phyloP scores from a whole-genome alignment of 768 basidiomycete genomes.

The Grammothele lineata region DNA sequence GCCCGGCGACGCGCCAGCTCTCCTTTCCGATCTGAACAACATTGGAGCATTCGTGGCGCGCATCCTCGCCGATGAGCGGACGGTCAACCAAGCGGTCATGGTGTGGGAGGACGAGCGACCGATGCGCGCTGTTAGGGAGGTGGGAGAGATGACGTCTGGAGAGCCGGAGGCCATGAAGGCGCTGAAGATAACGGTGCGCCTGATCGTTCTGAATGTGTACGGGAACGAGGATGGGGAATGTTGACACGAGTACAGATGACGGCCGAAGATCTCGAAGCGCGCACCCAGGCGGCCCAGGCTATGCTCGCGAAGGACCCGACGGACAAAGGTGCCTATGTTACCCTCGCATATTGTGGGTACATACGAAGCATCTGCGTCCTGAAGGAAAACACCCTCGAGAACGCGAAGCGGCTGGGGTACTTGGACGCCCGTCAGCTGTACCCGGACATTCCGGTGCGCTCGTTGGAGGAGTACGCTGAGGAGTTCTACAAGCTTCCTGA shows the following conservation, averaged over 20 bases:
- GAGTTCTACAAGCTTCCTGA: conserved; percentile 17
- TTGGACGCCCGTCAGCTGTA: conserved; percentile 29
- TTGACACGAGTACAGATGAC: not conserved
- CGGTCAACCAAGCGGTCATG: conserved; percentile 28
- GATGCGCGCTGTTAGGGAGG: conserved; percentile 19
- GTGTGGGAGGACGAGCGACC: conserved; percentile 26
- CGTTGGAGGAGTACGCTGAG: conserved; percentile 24
- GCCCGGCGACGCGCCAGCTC: conserved; percentile 14
- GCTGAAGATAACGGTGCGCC: no score
- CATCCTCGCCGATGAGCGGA: conserved; percentile 23
- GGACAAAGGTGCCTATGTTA: no score
- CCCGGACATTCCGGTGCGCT: conserved; percentile 19
- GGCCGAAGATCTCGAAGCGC: no score
- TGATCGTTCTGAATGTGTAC: no score
- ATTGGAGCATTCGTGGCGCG: conserved; percentile 26
- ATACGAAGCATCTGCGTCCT: conserved; percentile 20
- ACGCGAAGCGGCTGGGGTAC: conserved; percentile 22
- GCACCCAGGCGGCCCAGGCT: no score
- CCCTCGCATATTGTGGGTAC: no score
- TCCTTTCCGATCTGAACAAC: conserved; percentile 20
- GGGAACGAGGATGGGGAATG: conserved; percentile 22
- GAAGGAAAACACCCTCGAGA: conserved; percentile 28
- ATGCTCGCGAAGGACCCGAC: no score
- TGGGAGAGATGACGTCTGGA: no score
- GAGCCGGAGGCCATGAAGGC: no score